Conservation (phyloP, 176 grass and related monocot genomes). For the Aegilops longissima region DNA sequence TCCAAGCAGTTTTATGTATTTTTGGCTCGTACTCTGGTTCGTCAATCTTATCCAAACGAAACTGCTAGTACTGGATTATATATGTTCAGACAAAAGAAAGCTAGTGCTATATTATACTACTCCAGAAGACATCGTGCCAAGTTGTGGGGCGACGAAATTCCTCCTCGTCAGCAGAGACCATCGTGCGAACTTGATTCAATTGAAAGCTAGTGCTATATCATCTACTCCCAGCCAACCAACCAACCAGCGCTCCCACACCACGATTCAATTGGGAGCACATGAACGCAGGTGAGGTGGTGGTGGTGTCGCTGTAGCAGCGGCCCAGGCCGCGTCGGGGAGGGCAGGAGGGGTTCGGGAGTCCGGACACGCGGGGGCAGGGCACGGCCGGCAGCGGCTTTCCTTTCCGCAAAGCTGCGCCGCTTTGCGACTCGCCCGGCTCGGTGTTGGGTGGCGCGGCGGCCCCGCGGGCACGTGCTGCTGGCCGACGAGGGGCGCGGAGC, state of each 20-base stretch:
- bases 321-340: not conserved
- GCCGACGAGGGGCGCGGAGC: no score
- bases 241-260: not conserved
- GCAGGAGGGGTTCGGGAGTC: not conserved
- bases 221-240: not conserved
- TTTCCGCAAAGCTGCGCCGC: slow-evolving; percentile 33
- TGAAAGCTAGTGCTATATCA: no score
- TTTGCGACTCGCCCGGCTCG: not conserved
- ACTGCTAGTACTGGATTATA: not conserved
- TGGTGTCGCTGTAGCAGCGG: not conserved
- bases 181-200: not conserved
- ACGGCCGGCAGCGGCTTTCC: not conserved
- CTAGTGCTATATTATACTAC: not conserved
- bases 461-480: no score
- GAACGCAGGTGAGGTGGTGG: not conserved
- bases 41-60: not conserved
- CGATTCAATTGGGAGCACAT: not conserved
- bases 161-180: not conserved
- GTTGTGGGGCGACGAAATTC: not conserved
- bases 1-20: not conserved
- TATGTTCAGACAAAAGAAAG: not conserved
- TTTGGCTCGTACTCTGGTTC: not conserved
- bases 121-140: not conserved
- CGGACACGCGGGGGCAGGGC: not conserved
- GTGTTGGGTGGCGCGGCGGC: not conserved